phyloP scores from a whole-genome alignment of 805 yeast genomes.

The Monosporozyma siamensis region DNA sequence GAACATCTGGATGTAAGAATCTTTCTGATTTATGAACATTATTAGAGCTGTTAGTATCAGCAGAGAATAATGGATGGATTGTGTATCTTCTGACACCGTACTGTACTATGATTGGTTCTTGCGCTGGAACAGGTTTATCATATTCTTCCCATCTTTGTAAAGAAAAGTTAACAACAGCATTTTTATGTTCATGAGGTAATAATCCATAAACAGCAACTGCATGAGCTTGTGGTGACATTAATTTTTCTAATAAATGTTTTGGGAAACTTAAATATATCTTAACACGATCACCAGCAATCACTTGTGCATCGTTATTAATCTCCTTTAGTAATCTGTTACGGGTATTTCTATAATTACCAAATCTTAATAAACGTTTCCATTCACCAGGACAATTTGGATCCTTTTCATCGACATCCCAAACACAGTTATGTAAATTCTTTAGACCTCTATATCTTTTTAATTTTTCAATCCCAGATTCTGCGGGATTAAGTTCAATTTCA shows the following conservation, averaged over 20 bases:
- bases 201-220: slow-evolving; percentile 67
- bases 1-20: slow-evolving; percentile 68
- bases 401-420: slow-evolving; percentile 80
- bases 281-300: slow-evolving; percentile 56
- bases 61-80: slow-evolving; percentile 76
- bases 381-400: slow-evolving; percentile 70
- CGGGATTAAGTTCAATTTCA: slow-evolving; percentile 78
- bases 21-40: slow-evolving; percentile 82
- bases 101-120: slow-evolving; percentile 73
- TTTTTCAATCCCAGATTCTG: slow-evolving; percentile 64
- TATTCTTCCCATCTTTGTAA: slow-evolving; percentile 85
- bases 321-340: slow-evolving; percentile 60
- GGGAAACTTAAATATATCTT: slow-evolving; percentile 54
- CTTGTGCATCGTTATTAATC: slow-evolving; percentile 36
- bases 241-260: slow-evolving; percentile 34
- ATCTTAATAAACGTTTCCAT: slow-evolving; percentile 66
- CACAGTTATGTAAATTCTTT: slow-evolving; percentile 66
- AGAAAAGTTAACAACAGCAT: slow-evolving; percentile 72
- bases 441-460: slow-evolving; percentile 78
- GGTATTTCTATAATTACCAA: slow-evolving; percentile 69
- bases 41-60: slow-evolving; percentile 65
- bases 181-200: slow-evolving; percentile 77
- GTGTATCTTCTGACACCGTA: slow-evolving; percentile 87
- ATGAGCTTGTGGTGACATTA: slow-evolving; percentile 34
- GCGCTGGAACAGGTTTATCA: slow-evolving; percentile 77